Percentiles rank a stretch among this genome's conserved stretches.
Evolutionary conservation across 345 rosid species (phyloP).

Genomic region (Cardamine occulta): DNA sequence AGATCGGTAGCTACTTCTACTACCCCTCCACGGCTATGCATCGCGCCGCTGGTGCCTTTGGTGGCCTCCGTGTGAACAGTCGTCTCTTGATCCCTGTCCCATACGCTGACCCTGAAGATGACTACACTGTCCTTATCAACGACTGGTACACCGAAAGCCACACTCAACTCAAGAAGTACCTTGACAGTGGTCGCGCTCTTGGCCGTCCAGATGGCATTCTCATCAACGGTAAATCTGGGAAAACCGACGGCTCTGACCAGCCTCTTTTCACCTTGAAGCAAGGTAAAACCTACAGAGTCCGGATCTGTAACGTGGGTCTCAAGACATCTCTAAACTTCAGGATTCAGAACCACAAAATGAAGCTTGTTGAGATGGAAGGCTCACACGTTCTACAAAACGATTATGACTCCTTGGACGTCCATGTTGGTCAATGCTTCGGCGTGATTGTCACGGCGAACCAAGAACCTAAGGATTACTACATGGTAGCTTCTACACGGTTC

Average conservation of each 20-base stretch:
- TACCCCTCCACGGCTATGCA: conserved; percentile 57
- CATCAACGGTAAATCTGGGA: conserved; percentile 62
- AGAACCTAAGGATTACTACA: conserved; percentile 62
- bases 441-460: conserved; percentile 56
- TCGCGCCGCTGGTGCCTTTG: conserved; percentile 71
- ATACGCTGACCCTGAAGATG: conserved; percentile 63
- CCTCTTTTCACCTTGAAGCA: conserved; percentile 64
- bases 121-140: conserved; percentile 60
- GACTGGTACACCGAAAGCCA: conserved; percentile 69
- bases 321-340: conserved; percentile 64
- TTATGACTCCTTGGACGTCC: conserved; percentile 69
- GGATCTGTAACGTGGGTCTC: conserved; percentile 68
- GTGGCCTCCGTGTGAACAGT: conserved; percentile 72
- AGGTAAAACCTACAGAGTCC: conserved; percentile 56
- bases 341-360: conserved; percentile 64
- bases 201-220: conserved; percentile 60
- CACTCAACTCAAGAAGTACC: conserved; percentile 41
- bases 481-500: conserved; percentile 69
- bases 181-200: conserved; percentile 60
- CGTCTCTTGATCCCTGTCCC: conserved; percentile 73
- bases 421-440: conserved; percentile 60
- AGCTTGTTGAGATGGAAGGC: conserved; percentile 76
- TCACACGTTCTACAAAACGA: conserved; percentile 66
- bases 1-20: conserved; percentile 76
- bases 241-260: conserved; percentile 38